Conservation (phyloP, 805 yeast species). For the Pichia paraexigua region DNA sequence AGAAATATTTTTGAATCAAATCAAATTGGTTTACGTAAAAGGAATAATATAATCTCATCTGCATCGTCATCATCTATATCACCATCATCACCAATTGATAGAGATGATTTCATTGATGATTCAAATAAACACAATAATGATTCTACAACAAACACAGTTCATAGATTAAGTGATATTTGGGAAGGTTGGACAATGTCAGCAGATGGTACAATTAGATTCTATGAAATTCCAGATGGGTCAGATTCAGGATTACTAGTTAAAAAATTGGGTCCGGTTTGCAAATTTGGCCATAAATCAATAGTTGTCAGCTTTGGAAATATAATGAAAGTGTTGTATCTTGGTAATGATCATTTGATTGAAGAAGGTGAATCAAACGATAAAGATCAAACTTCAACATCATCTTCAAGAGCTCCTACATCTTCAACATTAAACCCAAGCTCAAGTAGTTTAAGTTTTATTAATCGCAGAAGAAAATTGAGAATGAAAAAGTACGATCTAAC, state of each 20-base stretch:
- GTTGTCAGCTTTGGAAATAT: slow-evolving; percentile 68
- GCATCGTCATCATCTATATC: no score
- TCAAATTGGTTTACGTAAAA: background rate
- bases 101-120: background rate
- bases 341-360: slow-evolving; percentile 64
- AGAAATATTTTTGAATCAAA: background rate
- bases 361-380: slow-evolving; percentile 43
- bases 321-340: slow-evolving; percentile 65
- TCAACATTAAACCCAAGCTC: slow-evolving; percentile 16
- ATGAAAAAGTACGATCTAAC: slow-evolving; percentile 30
- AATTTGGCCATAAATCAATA: slow-evolving; percentile 72
- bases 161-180: slow-evolving; percentile 44
- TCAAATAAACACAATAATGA: background rate
- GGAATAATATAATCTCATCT: background rate
- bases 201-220: slow-evolving; percentile 53
- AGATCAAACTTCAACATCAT: slow-evolving; percentile 15
- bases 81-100: background rate
- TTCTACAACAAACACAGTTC: background rate
- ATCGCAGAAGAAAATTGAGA: slow-evolving; percentile 29
- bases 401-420: background rate
- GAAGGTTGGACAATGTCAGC: slow-evolving; percentile 75
- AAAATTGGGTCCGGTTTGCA: slow-evolving; percentile 51
- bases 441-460: slow-evolving; percentile 28
- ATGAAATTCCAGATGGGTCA: slow-evolving; percentile 46
- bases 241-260: slow-evolving; percentile 43